Conservation (phyloP, 768 basidiomycete genomes). For the Lanmaoa pseudosensibilis region DNA sequence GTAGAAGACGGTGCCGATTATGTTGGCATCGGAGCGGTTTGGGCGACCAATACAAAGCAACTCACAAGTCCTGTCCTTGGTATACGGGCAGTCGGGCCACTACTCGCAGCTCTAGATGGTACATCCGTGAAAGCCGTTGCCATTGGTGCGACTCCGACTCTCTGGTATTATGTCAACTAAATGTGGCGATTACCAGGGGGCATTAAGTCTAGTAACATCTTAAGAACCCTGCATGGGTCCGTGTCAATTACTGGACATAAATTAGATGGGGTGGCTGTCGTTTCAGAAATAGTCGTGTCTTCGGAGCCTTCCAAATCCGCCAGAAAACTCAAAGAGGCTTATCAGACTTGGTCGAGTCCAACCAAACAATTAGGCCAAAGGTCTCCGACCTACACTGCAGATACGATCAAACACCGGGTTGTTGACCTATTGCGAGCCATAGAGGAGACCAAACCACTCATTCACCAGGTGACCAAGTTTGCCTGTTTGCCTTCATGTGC, state of each 20-base stretch:
- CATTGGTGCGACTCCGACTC: conserved; percentile 60
- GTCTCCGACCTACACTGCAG: conserved; percentile 24
- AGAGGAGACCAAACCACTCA: conserved; percentile 58
- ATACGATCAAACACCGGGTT: conserved; percentile 45
- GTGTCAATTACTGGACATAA: conserved; percentile 55
- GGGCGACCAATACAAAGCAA: conserved; percentile 77
- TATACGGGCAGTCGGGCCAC: conserved; percentile 64
- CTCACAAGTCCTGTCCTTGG: conserved; percentile 65
- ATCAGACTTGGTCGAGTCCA: conserved; percentile 31
- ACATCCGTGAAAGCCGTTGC: conserved; percentile 71
- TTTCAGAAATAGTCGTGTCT: conserved; percentile 82
- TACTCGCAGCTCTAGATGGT: conserved; percentile 66
- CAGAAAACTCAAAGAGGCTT: conserved; percentile 40
- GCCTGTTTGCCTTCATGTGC: background rate
- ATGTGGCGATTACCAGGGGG: conserved; percentile 57
- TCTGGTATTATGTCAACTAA: background rate
- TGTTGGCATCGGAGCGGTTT: conserved; percentile 85
- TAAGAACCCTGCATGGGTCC: conserved; percentile 72
- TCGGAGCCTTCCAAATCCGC: conserved; percentile 53
- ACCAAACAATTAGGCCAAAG: background rate
- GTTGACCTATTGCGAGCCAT: conserved; percentile 51
- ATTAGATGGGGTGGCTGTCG: conserved; percentile 83
- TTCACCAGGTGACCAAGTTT: conserved; percentile 66
- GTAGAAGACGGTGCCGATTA: conserved; percentile 73
- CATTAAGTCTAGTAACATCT: conserved; percentile 75